Evolutionary conservation across 192 early-diverging fungal species (phyloP), one percentile per base, ranked within the genome.

Genomic region (Hyaloraphidium curvatum): DNA sequence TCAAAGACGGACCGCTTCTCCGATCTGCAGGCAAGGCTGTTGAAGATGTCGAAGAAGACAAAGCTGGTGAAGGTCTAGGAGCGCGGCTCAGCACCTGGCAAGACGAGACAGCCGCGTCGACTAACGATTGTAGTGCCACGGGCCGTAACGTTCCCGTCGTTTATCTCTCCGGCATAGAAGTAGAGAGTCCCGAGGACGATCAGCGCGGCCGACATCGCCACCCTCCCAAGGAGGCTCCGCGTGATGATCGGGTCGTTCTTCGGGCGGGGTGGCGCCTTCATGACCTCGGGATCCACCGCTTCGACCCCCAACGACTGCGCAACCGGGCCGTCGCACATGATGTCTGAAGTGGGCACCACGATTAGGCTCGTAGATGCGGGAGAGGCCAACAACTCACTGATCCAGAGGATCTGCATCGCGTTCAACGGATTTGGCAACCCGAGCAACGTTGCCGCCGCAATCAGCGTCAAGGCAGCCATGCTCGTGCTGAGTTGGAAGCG

Each of bases 391-490:
- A 39, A 74, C 79, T 70, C 78, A 93, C 83, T 97, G 52, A 97
- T 97, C 89, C 88, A 97, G 51, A 97, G 67, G 63, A 97, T 92
- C 61, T 97, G 93, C 93, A 97, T 97, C 7, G 93, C 83, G 61
- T 97, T 97, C 53, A 97, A 70, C 37, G 93, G 93, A 54, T 91
- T 91, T 19, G 74, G 70, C 9, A 90, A 64, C 29, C 87, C 89
- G 59, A 91, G 74, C 17, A 94, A 59, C 3, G 88, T 92, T 11
- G 87, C 72, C 25, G 86, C 56, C 19, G 90, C 87, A 58, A 97
- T 87, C 59, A 97, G 63, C 1, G 83, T 72, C 51, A 97, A 68
- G 1, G 93, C 93, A 13, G 93, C 78, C 17, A 94, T 70, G 67
- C 86, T 88, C 14, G 93, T 97, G 67, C 83, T 86, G 17, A 97